phyloP scores from a whole-genome alignment of 768 basidiomycete genomes.

The Galerina sulciceps region DNA sequence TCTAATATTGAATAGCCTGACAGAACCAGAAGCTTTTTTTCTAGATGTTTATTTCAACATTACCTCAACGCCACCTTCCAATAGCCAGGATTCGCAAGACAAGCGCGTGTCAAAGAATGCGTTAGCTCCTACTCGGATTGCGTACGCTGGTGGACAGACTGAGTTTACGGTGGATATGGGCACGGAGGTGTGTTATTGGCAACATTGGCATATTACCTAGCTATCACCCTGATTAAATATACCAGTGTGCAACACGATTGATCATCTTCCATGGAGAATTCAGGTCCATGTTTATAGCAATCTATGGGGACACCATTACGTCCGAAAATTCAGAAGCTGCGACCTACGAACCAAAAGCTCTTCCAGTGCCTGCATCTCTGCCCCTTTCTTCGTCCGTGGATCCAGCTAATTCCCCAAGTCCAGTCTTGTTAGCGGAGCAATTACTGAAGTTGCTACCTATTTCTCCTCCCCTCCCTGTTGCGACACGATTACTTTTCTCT shows the following conservation, averaged over 20 bases:
- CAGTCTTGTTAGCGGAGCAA: slow-evolving; percentile 62
- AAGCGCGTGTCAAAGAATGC: slow-evolving; percentile 72
- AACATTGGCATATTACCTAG: neutral
- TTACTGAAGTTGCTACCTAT: slow-evolving; percentile 65
- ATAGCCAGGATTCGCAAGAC: slow-evolving; percentile 47
- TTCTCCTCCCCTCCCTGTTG: slow-evolving; percentile 64
- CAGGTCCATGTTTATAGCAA: slow-evolving; percentile 64
- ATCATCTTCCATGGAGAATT: slow-evolving; percentile 85
- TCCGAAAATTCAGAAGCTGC: slow-evolving; percentile 43
- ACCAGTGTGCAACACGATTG: slow-evolving; percentile 72
- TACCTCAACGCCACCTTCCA: slow-evolving; percentile 46
- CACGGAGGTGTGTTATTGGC: slow-evolving; percentile 51
- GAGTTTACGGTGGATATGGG: slow-evolving; percentile 77
- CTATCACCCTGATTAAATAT: neutral
- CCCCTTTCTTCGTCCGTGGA: slow-evolving; percentile 59
- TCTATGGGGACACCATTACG: slow-evolving; percentile 57
- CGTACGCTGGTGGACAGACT: slow-evolving; percentile 69
- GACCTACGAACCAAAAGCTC: slow-evolving; percentile 44
- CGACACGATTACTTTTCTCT: slow-evolving; percentile 78
- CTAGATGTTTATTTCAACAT: slow-evolving; percentile 80
- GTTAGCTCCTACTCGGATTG: slow-evolving; percentile 70
- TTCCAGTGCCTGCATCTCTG: slow-evolving; percentile 37
- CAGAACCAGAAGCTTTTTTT: slow-evolving; percentile 75
- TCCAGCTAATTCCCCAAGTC: slow-evolving; percentile 61
- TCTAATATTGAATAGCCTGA: slow-evolving; percentile 46